Evolutionary conservation across 176 grass and related monocot genomes (phyloP).

Genomic region (Alopecurus myosuroides): DNA sequence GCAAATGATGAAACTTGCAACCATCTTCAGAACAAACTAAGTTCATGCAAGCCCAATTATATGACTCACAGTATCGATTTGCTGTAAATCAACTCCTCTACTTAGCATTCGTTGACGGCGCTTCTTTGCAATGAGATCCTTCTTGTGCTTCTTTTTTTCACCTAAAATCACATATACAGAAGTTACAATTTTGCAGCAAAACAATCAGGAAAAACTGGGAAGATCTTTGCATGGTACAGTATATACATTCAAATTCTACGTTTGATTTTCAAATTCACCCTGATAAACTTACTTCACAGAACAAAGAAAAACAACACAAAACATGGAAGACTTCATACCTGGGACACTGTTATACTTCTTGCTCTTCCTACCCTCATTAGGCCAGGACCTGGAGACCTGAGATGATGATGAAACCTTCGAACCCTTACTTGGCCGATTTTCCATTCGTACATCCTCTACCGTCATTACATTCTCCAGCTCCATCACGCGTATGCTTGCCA

Average conservation of each 20-base stretch:
- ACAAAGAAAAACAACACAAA: neutral
- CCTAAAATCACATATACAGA: conserved; percentile 40
- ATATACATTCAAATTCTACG: neutral
- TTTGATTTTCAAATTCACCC: neutral
- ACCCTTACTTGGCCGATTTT: conserved; percentile 31
- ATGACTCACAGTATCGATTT: conserved; percentile 84
- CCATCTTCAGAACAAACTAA: neutral
- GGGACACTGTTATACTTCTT: conserved; percentile 41
- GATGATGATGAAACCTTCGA: conserved; percentile 40
- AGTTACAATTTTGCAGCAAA: neutral
- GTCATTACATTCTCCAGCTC: conserved; percentile 54
- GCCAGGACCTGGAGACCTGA: conserved; percentile 74
- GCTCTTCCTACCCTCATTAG: conserved; percentile 43
- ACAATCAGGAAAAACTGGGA: neutral
- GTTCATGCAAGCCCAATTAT: conserved; percentile 17
- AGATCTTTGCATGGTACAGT: neutral
- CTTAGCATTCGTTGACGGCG: conserved; percentile 74
- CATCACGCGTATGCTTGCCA: conserved; percentile 33
- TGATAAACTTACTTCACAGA: neutral
- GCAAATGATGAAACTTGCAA: neutral
- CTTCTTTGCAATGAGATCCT: conserved; percentile 89
- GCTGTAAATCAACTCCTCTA: conserved; percentile 81
- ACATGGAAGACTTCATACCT: conserved; percentile 36
- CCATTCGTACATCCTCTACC: conserved; percentile 54
- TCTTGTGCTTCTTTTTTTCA: conserved; percentile 83